phyloP scores from a whole-genome alignment of 225 moss, liverwort and hornwort genomes.

The Thuidium tamariscinum region DNA sequence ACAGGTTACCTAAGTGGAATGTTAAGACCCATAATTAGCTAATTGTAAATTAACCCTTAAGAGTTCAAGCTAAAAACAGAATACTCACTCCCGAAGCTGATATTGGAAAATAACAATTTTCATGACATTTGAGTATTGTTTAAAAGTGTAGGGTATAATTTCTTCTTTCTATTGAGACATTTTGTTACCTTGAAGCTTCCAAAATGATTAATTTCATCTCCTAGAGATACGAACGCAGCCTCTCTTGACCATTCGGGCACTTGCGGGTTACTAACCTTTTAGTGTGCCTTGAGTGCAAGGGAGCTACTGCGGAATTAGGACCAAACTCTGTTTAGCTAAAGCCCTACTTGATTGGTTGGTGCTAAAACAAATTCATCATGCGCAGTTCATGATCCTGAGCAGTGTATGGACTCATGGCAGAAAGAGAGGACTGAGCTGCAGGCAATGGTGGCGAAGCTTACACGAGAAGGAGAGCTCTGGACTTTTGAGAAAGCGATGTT shows the following conservation, averaged over 20 bases:
- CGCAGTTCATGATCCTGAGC: slow-evolving; percentile 22
- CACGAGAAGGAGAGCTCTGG: slow-evolving; percentile 20
- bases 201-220: not conserved
- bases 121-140: not conserved
- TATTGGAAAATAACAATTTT: not conserved
- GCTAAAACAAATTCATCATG: not conserved
- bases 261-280: not conserved
- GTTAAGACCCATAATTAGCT: not conserved
- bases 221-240: not conserved
- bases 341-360: not conserved
- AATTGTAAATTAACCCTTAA: not conserved
- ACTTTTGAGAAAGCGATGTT: slow-evolving; percentile 25
- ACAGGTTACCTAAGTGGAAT: not conserved
- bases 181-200: not conserved
- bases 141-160: not conserved
- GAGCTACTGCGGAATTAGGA: not conserved
- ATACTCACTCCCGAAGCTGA: not conserved
- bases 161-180: not conserved
- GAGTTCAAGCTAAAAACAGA: not conserved
- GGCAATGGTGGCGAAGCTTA: slow-evolving; percentile 14
- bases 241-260: not conserved
- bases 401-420: slow-evolving; percentile 19
- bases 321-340: not conserved
- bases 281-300: not conserved
- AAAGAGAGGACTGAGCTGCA: slow-evolving; percentile 22